Evolutionary conservation across 2,329 filamentous ascomycete species (phyloP).

Genomic region (Colletotrichum cordylinicola): DNA sequence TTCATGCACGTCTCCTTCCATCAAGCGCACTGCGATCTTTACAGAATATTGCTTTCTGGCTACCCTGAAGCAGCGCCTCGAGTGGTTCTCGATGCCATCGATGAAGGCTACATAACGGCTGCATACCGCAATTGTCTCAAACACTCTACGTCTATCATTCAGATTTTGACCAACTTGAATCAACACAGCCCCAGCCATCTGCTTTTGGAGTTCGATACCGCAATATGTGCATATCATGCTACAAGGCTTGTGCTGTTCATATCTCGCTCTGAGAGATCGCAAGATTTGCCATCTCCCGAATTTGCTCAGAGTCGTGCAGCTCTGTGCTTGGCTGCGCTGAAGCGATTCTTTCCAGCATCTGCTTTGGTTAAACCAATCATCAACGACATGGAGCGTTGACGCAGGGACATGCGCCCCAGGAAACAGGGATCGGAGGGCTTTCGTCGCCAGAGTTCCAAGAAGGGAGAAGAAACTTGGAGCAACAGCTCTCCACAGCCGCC

Average conservation of each 20-base stretch:
- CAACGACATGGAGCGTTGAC: slow-evolving; percentile 27
- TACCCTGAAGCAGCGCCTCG: slow-evolving; percentile 44
- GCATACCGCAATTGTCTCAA: slow-evolving; percentile 39
- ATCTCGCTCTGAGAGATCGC: slow-evolving; percentile 22
- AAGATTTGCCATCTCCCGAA: slow-evolving; percentile 24
- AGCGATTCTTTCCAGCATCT: slow-evolving; percentile 30
- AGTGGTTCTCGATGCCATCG: slow-evolving; percentile 32
- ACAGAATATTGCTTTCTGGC: slow-evolving; percentile 45
- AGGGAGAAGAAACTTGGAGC: not conserved
- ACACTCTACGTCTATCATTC: slow-evolving; percentile 44
- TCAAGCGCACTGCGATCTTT: slow-evolving; percentile 49
- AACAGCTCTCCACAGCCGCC: slow-evolving; percentile 25
- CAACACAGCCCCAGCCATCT: slow-evolving; percentile 27
- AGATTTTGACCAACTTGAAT: slow-evolving; percentile 34
- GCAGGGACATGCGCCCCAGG: not conserved
- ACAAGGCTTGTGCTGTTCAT: slow-evolving; percentile 39
- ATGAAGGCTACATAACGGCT: slow-evolving; percentile 30
- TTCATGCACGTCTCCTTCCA: slow-evolving; percentile 43
- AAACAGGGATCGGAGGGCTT: slow-evolving; percentile 22
- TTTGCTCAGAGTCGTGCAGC: slow-evolving; percentile 31
- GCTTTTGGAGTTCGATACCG: slow-evolving; percentile 44
- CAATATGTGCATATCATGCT: slow-evolving; percentile 48
- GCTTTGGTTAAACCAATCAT: slow-evolving; percentile 30
- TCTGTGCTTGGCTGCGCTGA: slow-evolving; percentile 29
- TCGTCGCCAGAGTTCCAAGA: slow-evolving; percentile 6